Percentiles rank a stretch among this genome's conserved stretches.
Conservation (phyloP, 176 grass and related monocot genomes). For the Metroxylon sagu region DNA sequence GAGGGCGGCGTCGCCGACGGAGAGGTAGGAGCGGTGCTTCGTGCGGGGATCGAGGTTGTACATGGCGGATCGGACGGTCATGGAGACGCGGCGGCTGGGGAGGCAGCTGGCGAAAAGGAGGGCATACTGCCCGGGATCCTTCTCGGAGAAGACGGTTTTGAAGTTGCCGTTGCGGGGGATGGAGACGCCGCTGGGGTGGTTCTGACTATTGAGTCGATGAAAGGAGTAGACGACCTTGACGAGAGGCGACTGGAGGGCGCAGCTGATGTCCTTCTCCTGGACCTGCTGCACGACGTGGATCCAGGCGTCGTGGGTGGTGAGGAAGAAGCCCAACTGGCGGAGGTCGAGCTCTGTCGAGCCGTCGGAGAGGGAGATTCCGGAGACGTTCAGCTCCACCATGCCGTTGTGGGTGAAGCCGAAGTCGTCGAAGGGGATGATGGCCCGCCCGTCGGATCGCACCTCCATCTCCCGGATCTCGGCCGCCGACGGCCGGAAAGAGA, state of each 20-base stretch:
- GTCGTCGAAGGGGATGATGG: slow-evolving; percentile 9
- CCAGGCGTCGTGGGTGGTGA: slow-evolving; percentile 4
- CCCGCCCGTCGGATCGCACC: background rate
- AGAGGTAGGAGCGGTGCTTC: background rate
- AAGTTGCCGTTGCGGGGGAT: slow-evolving; percentile 4
- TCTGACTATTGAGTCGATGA: background rate
- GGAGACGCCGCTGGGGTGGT: background rate
- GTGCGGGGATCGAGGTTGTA: background rate
- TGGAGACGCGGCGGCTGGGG: background rate
- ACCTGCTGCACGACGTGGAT: background rate
- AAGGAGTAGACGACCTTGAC: background rate
- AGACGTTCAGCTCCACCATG: slow-evolving; percentile 7
- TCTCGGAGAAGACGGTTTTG: background rate
- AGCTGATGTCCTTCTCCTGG: slow-evolving; percentile 1
- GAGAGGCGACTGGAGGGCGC: background rate
- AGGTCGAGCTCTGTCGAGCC: background rate
- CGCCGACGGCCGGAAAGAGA: background rate
- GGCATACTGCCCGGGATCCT: slow-evolving; percentile 1
- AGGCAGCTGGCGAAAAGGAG: slow-evolving; percentile 12
- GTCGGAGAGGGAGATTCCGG: slow-evolving; percentile 1
- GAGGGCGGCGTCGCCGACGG: background rate
- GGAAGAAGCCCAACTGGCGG: slow-evolving; percentile 1
- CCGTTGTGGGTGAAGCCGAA: slow-evolving; percentile 10
- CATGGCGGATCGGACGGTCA: slow-evolving; percentile 5
- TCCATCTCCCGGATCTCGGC: slow-evolving; percentile 6